These are phyloP conservation scores for Nicotiana tomentosiformis DNA, from an alignment of 257 asterid genomes.

Conservation along the genomic window DNA sequence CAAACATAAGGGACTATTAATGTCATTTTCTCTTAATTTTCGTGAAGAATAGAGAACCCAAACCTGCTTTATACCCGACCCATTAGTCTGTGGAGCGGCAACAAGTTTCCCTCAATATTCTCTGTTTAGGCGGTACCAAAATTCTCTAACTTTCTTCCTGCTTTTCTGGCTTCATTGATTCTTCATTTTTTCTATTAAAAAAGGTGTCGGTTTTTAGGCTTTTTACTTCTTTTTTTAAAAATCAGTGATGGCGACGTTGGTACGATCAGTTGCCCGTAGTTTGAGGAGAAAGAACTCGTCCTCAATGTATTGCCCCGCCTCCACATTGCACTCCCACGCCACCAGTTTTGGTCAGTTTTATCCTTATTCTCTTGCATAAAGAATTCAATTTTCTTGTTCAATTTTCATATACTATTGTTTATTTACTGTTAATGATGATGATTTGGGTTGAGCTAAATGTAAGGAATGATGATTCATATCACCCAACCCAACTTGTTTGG, in stretches of 20 bases:
- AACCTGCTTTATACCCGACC: background rate
- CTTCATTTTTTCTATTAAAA: background rate
- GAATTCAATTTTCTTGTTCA: background rate
- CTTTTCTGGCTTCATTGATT: background rate
- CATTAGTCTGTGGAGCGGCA: background rate
- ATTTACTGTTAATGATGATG: background rate
- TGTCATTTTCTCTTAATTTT: background rate
- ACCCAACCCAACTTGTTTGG: too few relatives aligned
- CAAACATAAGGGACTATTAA: too few relatives aligned
- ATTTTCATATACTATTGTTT: background rate
- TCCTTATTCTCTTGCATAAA: background rate
- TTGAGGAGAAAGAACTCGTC: slow-evolving; percentile 36
- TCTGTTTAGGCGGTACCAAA: background rate
- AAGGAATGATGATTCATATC: too few relatives aligned
- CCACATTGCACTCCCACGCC: slow-evolving; percentile 69
- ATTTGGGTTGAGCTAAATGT: too few relatives aligned
- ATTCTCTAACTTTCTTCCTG: background rate
- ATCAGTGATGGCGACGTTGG: slow-evolving; percentile 39
- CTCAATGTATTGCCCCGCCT: slow-evolving; percentile 27
- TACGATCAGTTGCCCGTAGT: slow-evolving; percentile 50
- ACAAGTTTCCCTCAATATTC: background rate
- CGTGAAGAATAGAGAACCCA: background rate
- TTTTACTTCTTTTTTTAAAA: background rate
- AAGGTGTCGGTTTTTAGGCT: background rate
- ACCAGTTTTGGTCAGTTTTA: slow-evolving; percentile 73